Conservation (phyloP, 805 yeast species). For the Candida gorgasii region DNA sequence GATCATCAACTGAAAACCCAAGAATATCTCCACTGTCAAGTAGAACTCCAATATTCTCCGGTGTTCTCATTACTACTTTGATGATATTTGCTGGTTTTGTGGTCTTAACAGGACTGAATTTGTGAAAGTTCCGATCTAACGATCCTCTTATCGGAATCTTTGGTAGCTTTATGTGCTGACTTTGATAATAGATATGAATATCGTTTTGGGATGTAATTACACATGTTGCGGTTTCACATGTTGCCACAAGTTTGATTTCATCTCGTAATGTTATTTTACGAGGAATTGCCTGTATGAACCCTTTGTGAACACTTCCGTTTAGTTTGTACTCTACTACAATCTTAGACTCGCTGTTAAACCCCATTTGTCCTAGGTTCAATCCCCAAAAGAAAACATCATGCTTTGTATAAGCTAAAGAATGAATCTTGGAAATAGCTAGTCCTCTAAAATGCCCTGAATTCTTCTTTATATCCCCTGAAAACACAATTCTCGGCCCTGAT, state of each 20-base stretch:
- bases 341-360: slow-evolving; percentile 33
- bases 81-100: slow-evolving; percentile 40
- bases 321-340: slow-evolving; percentile 26
- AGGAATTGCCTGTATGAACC: slow-evolving; percentile 40
- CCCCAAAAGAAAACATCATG: slow-evolving; percentile 70
- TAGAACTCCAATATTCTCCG: slow-evolving; percentile 47
- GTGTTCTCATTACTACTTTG: slow-evolving; percentile 37
- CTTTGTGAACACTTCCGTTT: slow-evolving; percentile 32
- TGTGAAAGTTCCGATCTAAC: slow-evolving; percentile 48
- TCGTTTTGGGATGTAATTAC: slow-evolving; percentile 59
- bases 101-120: slow-evolving; percentile 53
- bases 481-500: slow-evolving; percentile 40
- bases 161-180: slow-evolving; percentile 54
- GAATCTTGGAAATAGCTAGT: slow-evolving; percentile 64
- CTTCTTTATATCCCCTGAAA: slow-evolving; percentile 44
- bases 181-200: slow-evolving; percentile 60
- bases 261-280: slow-evolving; percentile 44
- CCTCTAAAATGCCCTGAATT: slow-evolving; percentile 35
- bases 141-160: slow-evolving; percentile 36
- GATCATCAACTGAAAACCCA: slow-evolving; percentile 28
- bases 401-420: slow-evolving; percentile 60
- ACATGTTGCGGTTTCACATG: slow-evolving; percentile 70
- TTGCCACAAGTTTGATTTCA: slow-evolving; percentile 56
- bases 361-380: slow-evolving; percentile 79
- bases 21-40: slow-evolving; percentile 63